These are phyloP conservation scores for Pinus taeda DNA, from an alignment of 75 land plant species.

Conservation along the genomic window DNA sequence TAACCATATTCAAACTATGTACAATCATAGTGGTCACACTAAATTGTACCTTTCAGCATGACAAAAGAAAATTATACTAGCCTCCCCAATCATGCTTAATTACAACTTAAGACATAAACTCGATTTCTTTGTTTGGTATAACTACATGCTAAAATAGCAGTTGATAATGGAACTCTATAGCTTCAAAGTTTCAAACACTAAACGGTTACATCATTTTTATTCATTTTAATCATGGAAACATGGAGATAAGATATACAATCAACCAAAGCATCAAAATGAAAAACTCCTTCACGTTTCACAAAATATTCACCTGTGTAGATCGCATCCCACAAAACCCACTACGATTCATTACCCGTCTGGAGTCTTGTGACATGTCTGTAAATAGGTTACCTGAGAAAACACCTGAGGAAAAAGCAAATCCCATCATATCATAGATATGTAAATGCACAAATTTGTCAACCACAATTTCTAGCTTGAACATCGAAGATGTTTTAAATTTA, in stretches of 20 bases:
- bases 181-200: not conserved
- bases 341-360: conserved; percentile 54
- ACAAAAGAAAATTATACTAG: too few relatives aligned
- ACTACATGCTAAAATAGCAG: not conserved
- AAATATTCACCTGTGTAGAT: conserved; percentile 51
- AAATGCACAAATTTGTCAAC: not conserved
- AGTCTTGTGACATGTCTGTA: conserved; percentile 37
- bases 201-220: not conserved
- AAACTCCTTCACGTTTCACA: not conserved
- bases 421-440: not conserved
- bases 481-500: not conserved
- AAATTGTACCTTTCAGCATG: not conserved
- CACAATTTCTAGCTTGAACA: not conserved
- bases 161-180: not conserved
- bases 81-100: too few relatives aligned
- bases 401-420: conserved; percentile 23
- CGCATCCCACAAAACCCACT: conserved; percentile 86
- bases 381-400: conserved; percentile 64
- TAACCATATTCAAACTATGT: not conserved
- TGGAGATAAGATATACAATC: not conserved
- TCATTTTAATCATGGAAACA: not conserved
- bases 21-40: not conserved
- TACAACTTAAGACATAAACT: not conserved
- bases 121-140: too few relatives aligned
- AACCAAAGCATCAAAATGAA: not conserved